Evolutionary conservation across 1,284 basidiomycete genomes (phyloP), one percentile per base, ranked within the genome.

Genomic region (Boletus mariae): DNA sequence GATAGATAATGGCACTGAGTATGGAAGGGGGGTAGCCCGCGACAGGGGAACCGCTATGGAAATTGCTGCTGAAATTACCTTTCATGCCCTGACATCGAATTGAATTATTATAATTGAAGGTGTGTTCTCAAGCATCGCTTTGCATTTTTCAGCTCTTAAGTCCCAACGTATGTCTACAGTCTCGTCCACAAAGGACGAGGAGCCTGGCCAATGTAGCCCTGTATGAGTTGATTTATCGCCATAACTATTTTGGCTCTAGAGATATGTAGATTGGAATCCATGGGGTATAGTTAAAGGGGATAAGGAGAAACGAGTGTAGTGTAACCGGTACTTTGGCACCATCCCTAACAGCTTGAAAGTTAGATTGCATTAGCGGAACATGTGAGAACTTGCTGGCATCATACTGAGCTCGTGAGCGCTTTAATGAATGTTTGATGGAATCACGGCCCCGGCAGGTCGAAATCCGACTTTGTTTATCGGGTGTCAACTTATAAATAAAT

Each of bases 31-130:
- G 1, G 35, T 56, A 7, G 65, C 64, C 34, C 56, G 67, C 20
- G 64, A 69, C 42, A 67, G 66, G 28, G 65, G 67, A 29, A 56
- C 53, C 23, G 65, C 65, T n/a, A 71, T 69, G 68, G 68, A 71
- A 49, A 35, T 52, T 7, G 65, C 65, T 41, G 67, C 65, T 15
- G 65, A 69, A 54, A 47, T 49, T 20, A 62, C 64, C 11, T 68
- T 60, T 49, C 59, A 57, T 20, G 64, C 64, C 12, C 26, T 65
- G 45, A 52, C 61, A 15, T 42, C 35, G 35, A 64, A 34, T 42
- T 65, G 41, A 65, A 25, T 45, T 41, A 48, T 35, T 35, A 45
- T 42, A 35, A 28, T 11, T 42, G 45, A 54, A 49, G 59, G 52
- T 55, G 29, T 49, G 45, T 34, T 29, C 37, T 42, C 29, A 43